Evolutionary conservation across 2,329 filamentous ascomycete species (phyloP), one percentile per base, ranked within the genome.

Genomic region (Neodidymelliopsis sp.): DNA sequence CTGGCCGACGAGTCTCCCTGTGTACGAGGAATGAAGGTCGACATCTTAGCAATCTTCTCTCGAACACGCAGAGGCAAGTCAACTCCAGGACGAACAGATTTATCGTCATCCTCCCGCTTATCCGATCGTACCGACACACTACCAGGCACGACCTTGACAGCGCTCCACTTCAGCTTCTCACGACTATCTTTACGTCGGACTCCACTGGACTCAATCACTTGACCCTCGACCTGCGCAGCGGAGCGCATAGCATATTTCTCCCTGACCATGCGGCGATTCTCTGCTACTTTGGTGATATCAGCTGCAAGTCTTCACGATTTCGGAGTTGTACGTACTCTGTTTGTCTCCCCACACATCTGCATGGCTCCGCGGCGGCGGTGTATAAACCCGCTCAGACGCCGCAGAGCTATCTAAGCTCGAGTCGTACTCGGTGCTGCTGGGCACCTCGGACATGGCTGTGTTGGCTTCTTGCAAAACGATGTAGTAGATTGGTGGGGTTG

Each of bases 91-190:
- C n/a, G n/a, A n/a, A n/a, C n/a, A n/a, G n/a, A n/a, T n/a, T n/a
- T n/a, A n/a, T n/a, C n/a, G n/a, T n/a, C n/a, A n/a, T 31, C 13
- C 29, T 16, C 15, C n/a, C 13, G 29, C 9, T 18, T 16, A 19
- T 31, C 9, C 10, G 15, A 20, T 35, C 20, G 20, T 8, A 22
- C 15, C 2, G 15, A 31, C n/a, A 9, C 13, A 12, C 16, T 13
- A 10, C 28, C 6, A 19, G 16, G 36, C 20, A 18, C 8, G 4
- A 30, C 18, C 23, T 42, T 29, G 19, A 41, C 24, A 10, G 29
- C 28, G 16, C 16, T 42, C 44, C 44, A 29, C 39, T 23, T 44
- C 9, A 25, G 35, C 28, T 36, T 34, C 15, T 10, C 12, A 11
- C 29, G 29, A 9, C 29, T 13, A 3, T 4, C 31, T 31, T 18